phyloP scores from a whole-genome alignment of 2,329 filamentous ascomycete species.

The Colletotrichum agaves region DNA sequence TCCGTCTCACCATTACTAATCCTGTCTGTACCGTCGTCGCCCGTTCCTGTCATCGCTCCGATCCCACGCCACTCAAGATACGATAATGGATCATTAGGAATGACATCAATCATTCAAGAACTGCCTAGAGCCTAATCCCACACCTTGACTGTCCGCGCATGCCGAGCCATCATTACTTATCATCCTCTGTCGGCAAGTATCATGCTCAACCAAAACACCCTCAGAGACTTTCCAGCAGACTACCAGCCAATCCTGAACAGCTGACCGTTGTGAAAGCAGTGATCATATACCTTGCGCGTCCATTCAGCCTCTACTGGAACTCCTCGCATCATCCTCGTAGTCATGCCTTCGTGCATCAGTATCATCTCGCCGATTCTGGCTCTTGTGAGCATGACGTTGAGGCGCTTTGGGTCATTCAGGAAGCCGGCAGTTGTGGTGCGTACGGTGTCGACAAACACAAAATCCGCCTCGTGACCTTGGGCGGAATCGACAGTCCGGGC shows the following conservation, averaged over 20 bases:
- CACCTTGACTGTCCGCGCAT: too few species aligned
- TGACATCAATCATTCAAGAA: too few species aligned
- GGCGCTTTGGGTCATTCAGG: conserved; percentile 55
- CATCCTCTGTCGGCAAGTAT: conserved; percentile 25
- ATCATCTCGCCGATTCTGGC: conserved; percentile 58
- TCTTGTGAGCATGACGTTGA: conserved; percentile 59
- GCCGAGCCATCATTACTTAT: too few species aligned
- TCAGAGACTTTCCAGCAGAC: neutral
- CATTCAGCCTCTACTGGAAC: conserved; percentile 17
- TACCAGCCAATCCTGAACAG: neutral
- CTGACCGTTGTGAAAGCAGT: conserved; percentile 20
- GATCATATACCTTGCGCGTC: conserved; percentile 25
- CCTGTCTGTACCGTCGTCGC: too few species aligned
- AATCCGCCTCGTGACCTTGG: conserved; percentile 59
- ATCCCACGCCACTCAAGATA: too few species aligned
- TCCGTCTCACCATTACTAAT: too few species aligned
- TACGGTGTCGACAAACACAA: conserved; percentile 60
- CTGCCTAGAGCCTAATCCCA: too few species aligned
- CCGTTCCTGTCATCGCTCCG: too few species aligned
- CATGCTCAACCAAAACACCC: conserved; percentile 39
- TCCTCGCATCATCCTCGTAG: conserved; percentile 19
- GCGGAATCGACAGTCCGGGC: conserved; percentile 57
- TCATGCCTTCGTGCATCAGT: conserved; percentile 55
- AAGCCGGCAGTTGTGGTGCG: conserved; percentile 51
- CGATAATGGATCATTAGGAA: too few species aligned